Evolutionary conservation across 2,329 filamentous ascomycete species (phyloP).

Genomic region (Trichophyton mentagrophytes): DNA sequence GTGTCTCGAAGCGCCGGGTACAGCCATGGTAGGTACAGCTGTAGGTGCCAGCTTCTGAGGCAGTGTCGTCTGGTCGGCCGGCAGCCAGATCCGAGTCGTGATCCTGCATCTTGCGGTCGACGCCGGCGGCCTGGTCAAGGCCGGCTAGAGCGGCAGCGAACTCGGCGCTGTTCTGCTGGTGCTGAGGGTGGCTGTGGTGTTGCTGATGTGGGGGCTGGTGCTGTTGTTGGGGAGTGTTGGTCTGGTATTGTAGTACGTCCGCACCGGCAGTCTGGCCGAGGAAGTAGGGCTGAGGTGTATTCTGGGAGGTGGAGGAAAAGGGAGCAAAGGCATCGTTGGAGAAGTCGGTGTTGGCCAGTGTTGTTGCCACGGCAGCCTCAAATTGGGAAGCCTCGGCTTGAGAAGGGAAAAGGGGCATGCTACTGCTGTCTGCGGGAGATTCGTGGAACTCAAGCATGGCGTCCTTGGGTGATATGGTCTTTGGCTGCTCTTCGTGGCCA

Average conservation of each 20-base stretch:
- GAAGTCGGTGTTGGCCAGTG: slow-evolving; percentile 28
- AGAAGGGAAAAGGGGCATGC: slow-evolving; percentile 58
- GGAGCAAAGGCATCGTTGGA: neutral
- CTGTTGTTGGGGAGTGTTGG: slow-evolving; percentile 18
- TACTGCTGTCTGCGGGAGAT: slow-evolving; percentile 49
- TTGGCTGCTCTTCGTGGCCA: slow-evolving; percentile 40
- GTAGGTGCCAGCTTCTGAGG: slow-evolving; percentile 75
- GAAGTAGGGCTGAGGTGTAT: slow-evolving; percentile 17
- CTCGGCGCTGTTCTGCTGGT: slow-evolving; percentile 16
- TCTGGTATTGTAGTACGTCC: slow-evolving; percentile 8
- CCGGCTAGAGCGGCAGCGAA: slow-evolving; percentile 13
- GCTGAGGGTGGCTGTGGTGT: neutral
- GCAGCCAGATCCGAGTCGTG: neutral
- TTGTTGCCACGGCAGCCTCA: slow-evolving; percentile 7
- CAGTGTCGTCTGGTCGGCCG: slow-evolving; percentile 48
- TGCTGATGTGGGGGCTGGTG: slow-evolving; percentile 14
- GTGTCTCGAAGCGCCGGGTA: slow-evolving; percentile 74
- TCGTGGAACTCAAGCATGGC: slow-evolving; percentile 77
- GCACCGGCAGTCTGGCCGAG: slow-evolving; percentile 7
- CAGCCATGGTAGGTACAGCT: slow-evolving; percentile 94
- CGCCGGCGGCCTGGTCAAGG: slow-evolving; percentile 21
- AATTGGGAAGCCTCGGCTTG: slow-evolving; percentile 33
- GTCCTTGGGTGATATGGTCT: slow-evolving; percentile 91
- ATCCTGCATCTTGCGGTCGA: slow-evolving; percentile 40
- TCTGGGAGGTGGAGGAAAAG: slow-evolving; percentile 1